Evolutionary conservation across 75 land plant species (phyloP).

Genomic region (Ceratopteris richardii): DNA sequence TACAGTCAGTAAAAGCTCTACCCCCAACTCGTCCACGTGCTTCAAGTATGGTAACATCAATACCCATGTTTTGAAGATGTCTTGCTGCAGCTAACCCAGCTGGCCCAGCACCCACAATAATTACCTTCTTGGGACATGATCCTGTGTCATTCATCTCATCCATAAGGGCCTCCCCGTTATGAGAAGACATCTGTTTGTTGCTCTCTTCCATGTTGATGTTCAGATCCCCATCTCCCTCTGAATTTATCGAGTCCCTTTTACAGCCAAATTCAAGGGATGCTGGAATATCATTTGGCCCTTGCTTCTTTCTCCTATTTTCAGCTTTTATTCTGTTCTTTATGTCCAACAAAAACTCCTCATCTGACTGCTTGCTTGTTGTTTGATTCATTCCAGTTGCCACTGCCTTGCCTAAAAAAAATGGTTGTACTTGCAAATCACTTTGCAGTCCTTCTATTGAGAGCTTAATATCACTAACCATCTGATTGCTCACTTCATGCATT

Average conservation of each 20-base stretch:
- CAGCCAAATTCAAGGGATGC: not conserved
- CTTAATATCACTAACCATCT: too few species aligned
- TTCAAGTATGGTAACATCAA: slow-evolving; percentile 70
- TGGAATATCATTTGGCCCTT: not conserved
- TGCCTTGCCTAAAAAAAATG: not conserved
- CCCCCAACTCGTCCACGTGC: slow-evolving; percentile 89
- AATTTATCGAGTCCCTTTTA: not conserved
- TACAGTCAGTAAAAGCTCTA: slow-evolving; percentile 77
- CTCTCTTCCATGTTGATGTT: not conserved
- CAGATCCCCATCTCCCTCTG: not conserved
- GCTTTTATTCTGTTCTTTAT: slow-evolving; percentile 7
- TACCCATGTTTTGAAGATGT: slow-evolving; percentile 80
- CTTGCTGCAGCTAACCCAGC: slow-evolving; percentile 95
- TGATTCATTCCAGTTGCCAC: not conserved
- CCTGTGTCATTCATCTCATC: not conserved
- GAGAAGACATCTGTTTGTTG: not conserved
- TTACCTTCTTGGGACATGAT: slow-evolving; percentile 26
- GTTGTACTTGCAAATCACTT: not conserved
- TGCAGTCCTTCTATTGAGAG: not conserved
- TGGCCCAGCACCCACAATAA: slow-evolving; percentile 91
- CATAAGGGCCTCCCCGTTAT: not conserved
- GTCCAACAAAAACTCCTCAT: slow-evolving; percentile 1
- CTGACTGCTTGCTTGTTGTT: not conserved
- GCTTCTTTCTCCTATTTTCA: not conserved
- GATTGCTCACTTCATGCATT: too few species aligned